Conservation (phyloP, 2,329 filamentous ascomycete species). For the Dothideomycetes sp. region DNA sequence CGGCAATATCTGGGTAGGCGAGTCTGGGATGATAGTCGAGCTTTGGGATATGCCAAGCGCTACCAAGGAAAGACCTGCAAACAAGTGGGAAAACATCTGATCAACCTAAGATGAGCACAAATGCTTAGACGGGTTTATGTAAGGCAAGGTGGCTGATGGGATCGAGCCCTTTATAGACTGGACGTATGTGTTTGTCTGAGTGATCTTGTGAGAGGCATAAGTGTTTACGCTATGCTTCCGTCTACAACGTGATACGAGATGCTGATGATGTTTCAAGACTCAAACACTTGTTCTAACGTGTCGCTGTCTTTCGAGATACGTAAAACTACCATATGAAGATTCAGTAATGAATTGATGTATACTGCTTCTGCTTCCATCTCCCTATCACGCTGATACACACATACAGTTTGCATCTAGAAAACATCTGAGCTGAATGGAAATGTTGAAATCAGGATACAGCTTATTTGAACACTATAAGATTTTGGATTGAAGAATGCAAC, state of each 20-base stretch:
- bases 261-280: not conserved
- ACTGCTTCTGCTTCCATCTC: not conserved
- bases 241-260: not conserved
- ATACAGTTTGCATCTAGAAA: slow-evolving; percentile 1
- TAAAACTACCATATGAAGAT: no score
- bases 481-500: no score
- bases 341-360: no score
- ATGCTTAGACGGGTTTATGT: slow-evolving; percentile 1
- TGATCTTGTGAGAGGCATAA: not conserved
- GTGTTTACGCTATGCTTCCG: no score
- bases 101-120: slow-evolving; percentile 3
- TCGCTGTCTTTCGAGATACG: no score
- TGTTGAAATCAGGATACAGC: not conserved
- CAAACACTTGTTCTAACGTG: no score
- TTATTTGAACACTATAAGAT: slow-evolving; percentile 2
- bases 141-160: slow-evolving; percentile 3
- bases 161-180: slow-evolving; percentile 3
- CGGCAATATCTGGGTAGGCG: not conserved
- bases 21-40: not conserved
- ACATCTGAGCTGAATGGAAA: not conserved
- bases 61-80: slow-evolving; percentile 2
- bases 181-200: slow-evolving; percentile 1
- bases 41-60: not conserved
- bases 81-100: not conserved
- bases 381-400: not conserved